phyloP scores from a whole-genome alignment of 2,329 filamentous ascomycete species.

The Neopestalotiopsis sp. region DNA sequence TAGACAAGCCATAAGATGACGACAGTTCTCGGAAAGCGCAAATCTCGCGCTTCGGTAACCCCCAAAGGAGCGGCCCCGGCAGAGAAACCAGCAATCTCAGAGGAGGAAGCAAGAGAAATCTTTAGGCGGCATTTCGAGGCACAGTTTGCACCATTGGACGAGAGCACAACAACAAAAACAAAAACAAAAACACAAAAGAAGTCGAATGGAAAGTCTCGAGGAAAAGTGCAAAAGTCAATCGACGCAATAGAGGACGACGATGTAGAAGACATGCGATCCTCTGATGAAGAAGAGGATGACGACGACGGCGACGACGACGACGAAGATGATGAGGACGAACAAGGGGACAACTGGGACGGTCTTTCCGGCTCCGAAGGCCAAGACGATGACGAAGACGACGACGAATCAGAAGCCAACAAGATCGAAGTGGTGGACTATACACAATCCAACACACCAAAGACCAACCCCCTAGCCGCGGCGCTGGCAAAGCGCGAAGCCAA shows the following conservation, averaged over 20 bases:
- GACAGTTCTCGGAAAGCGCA: conserved; percentile 55
- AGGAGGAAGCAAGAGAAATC: conserved; percentile 70
- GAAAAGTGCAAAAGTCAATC: conserved; percentile 18
- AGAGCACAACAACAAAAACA: not conserved
- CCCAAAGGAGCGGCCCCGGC: conserved; percentile 8
- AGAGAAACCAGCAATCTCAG: conserved; percentile 34
- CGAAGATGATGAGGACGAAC: not conserved
- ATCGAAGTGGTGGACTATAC: conserved; percentile 70
- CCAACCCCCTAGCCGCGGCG: conserved; percentile 36
- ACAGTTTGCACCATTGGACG: conserved; percentile 74
- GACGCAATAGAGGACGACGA: conserved; percentile 35
- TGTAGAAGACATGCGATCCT: not conserved
- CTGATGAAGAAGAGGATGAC: conserved; percentile 36
- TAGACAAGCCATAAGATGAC: conserved; percentile 39
- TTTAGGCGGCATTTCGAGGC: conserved; percentile 88
- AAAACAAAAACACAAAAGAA: not conserved
- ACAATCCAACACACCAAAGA: conserved; percentile 36
- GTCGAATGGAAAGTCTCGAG: conserved; percentile 29
- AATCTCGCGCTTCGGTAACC: conserved; percentile 36
- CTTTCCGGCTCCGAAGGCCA: conserved; percentile 25
- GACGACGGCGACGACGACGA: conserved; percentile 31
- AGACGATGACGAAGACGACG: conserved; percentile 4
- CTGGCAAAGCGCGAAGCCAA: conserved; percentile 75
- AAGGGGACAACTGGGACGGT: conserved; percentile 23
- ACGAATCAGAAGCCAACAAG: conserved; percentile 23